These are phyloP conservation scores for Malassezia globosa DNA, from an alignment of 1,284 basidiomycete genomes.

Conservation along the genomic window DNA sequence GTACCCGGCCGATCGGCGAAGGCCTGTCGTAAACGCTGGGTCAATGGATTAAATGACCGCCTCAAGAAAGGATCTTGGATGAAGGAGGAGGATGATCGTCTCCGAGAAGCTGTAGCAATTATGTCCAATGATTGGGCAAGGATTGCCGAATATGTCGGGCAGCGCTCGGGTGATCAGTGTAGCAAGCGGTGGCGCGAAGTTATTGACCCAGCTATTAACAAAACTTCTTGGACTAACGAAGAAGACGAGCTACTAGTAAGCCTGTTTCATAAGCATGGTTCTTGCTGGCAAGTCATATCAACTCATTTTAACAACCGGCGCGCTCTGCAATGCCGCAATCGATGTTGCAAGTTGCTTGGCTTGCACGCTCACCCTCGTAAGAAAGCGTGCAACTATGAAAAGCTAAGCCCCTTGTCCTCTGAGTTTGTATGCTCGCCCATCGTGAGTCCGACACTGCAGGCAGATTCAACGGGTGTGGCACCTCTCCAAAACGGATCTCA, in stretches of 20 bases:
- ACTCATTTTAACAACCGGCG: constrained; percentile 15
- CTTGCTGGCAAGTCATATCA: constrained; percentile 16
- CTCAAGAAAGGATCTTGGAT: constrained; percentile 19
- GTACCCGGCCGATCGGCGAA: constrained; percentile 14
- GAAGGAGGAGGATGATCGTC: constrained; percentile 9
- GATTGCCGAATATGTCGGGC: constrained; percentile 14
- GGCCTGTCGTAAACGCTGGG: constrained; percentile 19
- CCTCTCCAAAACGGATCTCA: background rate
- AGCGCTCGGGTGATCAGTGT: constrained; percentile 19
- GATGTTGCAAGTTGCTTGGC: constrained; percentile 17
- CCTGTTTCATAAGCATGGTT: constrained; percentile 14
- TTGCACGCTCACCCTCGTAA: constrained; percentile 7
- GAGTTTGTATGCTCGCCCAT: background rate
- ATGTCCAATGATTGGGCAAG: constrained; percentile 13
- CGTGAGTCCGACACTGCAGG: background rate
- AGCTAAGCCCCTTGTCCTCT: background rate
- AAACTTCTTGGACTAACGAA: constrained; percentile 10
- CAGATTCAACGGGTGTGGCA: background rate
- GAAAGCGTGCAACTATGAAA: background rate
- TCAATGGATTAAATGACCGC: constrained; percentile 16
- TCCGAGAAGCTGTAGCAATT: constrained; percentile 12
- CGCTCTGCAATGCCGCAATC: constrained; percentile 18
- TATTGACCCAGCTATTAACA: constrained; percentile 16
- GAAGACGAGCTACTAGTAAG: constrained; percentile 10
- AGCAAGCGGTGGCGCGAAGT: constrained; percentile 19